Conservation (phyloP, 2,329 filamentous ascomycete species). For the Talaromyces marneffei region DNA sequence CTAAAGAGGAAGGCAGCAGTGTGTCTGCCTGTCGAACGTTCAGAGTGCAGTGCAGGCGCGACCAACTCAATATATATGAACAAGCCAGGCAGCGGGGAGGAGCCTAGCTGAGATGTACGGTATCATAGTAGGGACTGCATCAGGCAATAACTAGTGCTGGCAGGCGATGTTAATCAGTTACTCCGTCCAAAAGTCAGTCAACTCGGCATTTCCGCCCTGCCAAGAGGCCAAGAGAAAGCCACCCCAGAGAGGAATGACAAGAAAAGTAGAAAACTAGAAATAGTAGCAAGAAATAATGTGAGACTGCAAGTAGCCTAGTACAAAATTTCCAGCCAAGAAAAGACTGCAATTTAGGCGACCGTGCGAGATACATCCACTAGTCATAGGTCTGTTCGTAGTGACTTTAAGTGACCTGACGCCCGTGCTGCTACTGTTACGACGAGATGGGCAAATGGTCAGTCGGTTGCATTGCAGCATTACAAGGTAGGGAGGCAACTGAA, state of each 20-base stretch:
- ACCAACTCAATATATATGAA: neutral
- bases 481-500: neutral
- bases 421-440: neutral
- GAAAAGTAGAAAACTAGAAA: neutral
- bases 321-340: neutral
- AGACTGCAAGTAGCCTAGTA: neutral
- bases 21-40: neutral
- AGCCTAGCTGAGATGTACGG: neutral
- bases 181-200: neutral
- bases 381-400: neutral
- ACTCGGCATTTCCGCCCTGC: conserved; percentile 8
- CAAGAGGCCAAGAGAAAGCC: conserved; percentile 12
- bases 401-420: neutral
- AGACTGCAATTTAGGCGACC: neutral
- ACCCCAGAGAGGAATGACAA: conserved; percentile 10
- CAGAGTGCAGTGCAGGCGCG: neutral
- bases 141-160: neutral
- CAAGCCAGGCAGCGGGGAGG: neutral
- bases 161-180: neutral
- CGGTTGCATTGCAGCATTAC: conserved; percentile 6
- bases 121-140: neutral
- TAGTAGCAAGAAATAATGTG: neutral
- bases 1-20: neutral
- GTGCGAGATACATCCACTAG: neutral
- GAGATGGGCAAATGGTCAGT: neutral